phyloP scores from a whole-genome alignment of 2,329 filamentous ascomycete species.

The Ceratocystis eucalypticola region DNA sequence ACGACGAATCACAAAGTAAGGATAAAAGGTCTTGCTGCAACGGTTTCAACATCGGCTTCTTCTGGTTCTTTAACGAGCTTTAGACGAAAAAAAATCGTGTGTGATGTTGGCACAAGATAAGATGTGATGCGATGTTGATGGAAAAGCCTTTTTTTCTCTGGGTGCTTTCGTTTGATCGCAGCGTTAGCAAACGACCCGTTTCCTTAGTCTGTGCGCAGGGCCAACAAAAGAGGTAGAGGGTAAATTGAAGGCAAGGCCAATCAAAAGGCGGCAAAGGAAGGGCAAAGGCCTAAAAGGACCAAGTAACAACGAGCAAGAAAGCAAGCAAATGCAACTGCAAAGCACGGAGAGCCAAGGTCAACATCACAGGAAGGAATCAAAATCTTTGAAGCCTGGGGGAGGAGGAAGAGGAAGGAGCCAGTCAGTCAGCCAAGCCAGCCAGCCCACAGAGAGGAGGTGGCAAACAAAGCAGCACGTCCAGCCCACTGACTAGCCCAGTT shows the following conservation, averaged over 20 bases:
- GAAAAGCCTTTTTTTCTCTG: background rate
- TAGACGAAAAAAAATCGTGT: background rate
- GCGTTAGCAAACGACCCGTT: background rate
- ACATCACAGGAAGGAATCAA: background rate
- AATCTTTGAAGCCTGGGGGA: background rate
- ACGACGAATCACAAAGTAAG: background rate
- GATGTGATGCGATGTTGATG: background rate
- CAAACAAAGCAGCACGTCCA: conserved; percentile 1
- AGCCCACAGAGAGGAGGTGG: background rate
- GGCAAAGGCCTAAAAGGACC: background rate
- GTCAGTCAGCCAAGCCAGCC: background rate
- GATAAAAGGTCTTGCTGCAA: background rate
- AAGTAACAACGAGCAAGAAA: background rate
- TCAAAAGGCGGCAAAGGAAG: background rate
- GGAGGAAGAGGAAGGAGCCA: too few species aligned
- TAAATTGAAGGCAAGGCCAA: background rate
- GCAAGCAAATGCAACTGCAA: background rate
- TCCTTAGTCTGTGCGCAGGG: background rate
- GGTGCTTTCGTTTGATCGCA: background rate
- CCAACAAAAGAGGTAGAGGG: background rate
- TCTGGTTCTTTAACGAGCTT: background rate
- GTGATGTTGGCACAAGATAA: background rate
- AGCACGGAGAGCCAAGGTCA: background rate
- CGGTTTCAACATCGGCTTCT: background rate
- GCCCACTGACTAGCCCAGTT: background rate